Percentiles rank a stretch among this genome's conserved stretches.
These are phyloP conservation scores for Wickerhamiella sorbophila DNA, from an alignment of 805 yeast species.

Conservation along the genomic window DNA sequence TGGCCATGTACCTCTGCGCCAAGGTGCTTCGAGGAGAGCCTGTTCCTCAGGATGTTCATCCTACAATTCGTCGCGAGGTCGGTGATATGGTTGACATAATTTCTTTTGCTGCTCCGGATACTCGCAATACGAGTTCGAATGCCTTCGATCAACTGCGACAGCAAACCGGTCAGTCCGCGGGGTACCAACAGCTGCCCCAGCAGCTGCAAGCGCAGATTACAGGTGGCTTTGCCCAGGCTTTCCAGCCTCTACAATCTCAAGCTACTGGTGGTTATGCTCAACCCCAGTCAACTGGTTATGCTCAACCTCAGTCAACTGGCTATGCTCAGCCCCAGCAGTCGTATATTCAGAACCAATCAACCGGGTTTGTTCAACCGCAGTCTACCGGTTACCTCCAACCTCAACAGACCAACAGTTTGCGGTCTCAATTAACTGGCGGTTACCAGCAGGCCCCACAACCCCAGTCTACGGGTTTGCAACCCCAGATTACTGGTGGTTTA, in stretches of 20 bases:
- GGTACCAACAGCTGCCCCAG: slow-evolving; percentile 7
- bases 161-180: slow-evolving; percentile 5
- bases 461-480: too few relatives aligned
- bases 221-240: slow-evolving; percentile 13
- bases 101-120: slow-evolving; percentile 58
- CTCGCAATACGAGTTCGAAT: slow-evolving; percentile 4
- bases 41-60: slow-evolving; percentile 60
- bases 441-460: slow-evolving; percentile 22
- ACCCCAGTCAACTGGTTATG: slow-evolving; percentile 18
- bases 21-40: slow-evolving; percentile 62
- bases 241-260: slow-evolving; percentile 15
- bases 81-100: slow-evolving; percentile 81
- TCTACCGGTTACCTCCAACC: slow-evolving; percentile 31
- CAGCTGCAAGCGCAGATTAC: slow-evolving; percentile 17
- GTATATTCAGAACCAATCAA: slow-evolving; percentile 26
- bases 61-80: slow-evolving; percentile 66
- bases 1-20: slow-evolving; percentile 79
- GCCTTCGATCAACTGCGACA: slow-evolving; percentile 7
- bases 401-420: slow-evolving; percentile 31
- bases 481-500: slow-evolving; percentile 16
- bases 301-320: slow-evolving; percentile 20
- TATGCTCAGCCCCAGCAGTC: slow-evolving; percentile 25
- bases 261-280: slow-evolving; percentile 12
- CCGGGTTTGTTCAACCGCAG: slow-evolving; percentile 23
- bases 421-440: slow-evolving; percentile 21